Base-by-base conservation (phyloP, 1,139 yeast species). In the Nakaseomyces sp. region DNA sequence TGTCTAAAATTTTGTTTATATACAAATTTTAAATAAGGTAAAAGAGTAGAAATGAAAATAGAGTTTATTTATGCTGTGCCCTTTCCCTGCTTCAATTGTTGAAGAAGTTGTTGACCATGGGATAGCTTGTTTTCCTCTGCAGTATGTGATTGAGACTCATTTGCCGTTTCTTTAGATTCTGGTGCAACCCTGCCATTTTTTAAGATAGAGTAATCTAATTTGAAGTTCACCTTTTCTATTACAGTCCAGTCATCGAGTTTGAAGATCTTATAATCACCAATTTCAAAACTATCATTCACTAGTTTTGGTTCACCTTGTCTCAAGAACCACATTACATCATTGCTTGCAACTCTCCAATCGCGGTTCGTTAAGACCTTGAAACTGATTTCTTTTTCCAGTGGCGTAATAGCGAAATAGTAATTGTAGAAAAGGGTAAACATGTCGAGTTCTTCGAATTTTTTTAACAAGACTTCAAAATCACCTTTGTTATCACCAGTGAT, bases 351-450 rank as follows among this genome's bases (percentile, higher is more conserved):
- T 42, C 57, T 62, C 73, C 73, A 70, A 37, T 64, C 63, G 36
- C 68, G 57, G 38, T 64, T 54, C 13, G 50, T 50, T 35, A 70
- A 51, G 3, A 65, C 50, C 4, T 55, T 43, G 9, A 58, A 52
- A 3, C 71, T 66, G 31, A 67, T 56, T 20, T 58, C 56, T 45
- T 69, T 70, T 53, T 76, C 81, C 42, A 70, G 58, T 7, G 77
- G 78, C 2, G 82, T 75, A 17, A 74, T 64, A 2, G 81, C 80
- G 59, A 72, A 79, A 55, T 78, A 79, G 53, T 70, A 77, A 10
- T 82, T 82, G 59, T 72, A 79, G 52, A 80, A 79, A 41, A 79
- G 65, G 4, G 78, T 78, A 51, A 61, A 61, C 48, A 59, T 57
- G 39, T 61, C 66, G 37, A 61, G 39, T 2, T 50, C 45, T 46